Conservation (phyloP, 1,139 yeast species). For the Geotrichum phurueaensis region DNA sequence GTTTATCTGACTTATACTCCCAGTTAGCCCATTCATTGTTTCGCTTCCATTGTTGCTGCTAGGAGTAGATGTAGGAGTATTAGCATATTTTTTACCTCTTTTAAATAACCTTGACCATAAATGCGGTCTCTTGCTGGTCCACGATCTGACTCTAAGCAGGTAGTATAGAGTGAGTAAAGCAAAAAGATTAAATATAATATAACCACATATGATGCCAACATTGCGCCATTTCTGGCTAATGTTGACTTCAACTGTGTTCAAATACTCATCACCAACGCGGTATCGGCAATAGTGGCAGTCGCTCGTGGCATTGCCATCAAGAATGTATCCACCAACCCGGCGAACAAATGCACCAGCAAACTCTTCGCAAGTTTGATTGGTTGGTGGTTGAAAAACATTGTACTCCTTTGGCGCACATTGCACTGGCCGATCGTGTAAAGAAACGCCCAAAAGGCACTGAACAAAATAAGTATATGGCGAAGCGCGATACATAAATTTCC, state of each 20-base stretch:
- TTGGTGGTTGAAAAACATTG: conserved; percentile 50
- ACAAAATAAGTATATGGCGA: conserved; percentile 64
- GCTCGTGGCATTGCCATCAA: conserved; percentile 46
- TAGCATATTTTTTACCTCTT: background rate
- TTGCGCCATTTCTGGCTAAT: conserved; percentile 52
- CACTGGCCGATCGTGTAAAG: conserved; percentile 50
- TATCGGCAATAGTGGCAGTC: conserved; percentile 55
- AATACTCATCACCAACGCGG: conserved; percentile 48
- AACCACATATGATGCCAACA: conserved; percentile 48
- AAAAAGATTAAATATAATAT: conserved; percentile 41
- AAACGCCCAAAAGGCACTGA: conserved; percentile 46
- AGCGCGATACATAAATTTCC: conserved; percentile 57
- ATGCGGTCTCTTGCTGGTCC: conserved; percentile 23
- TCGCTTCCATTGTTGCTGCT: background rate
- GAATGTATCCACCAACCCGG: conserved; percentile 47
- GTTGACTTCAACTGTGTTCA: conserved; percentile 41
- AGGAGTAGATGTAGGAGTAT: background rate
- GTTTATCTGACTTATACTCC: too few species aligned
- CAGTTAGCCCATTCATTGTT: background rate
- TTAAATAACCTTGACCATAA: background rate
- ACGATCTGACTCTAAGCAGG: conserved; percentile 32
- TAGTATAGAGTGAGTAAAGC: conserved; percentile 42
- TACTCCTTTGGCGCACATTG: conserved; percentile 47
- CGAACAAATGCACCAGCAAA: conserved; percentile 40
- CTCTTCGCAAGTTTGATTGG: conserved; percentile 51